Conservation (phyloP, 2,329 filamentous ascomycete species). For the Fusarium burgessii region DNA sequence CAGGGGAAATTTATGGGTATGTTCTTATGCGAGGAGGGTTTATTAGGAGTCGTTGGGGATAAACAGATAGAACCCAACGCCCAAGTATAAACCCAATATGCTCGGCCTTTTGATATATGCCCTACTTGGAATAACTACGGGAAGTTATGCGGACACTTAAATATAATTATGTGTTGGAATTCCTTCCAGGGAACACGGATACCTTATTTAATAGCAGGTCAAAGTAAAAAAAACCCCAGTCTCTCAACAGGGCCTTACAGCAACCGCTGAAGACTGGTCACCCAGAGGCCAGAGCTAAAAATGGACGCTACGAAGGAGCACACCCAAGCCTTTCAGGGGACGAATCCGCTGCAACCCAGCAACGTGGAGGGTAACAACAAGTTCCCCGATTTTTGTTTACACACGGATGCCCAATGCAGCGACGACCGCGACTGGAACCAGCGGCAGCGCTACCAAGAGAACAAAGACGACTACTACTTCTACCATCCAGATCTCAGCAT, state of each 20-base stretch:
- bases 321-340: constrained; percentile 41
- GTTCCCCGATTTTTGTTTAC: constrained; percentile 61
- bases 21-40: constrained; percentile 34
- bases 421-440: constrained; percentile 22
- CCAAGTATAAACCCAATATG: constrained; percentile 24
- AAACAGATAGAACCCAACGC: neutral
- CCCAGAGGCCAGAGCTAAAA: constrained; percentile 31
- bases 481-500: constrained; percentile 24
- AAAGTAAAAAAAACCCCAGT: constrained; percentile 3
- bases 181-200: neutral
- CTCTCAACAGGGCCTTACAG: constrained; percentile 19
- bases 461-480: constrained; percentile 13
- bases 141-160: neutral
- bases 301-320: constrained; percentile 40
- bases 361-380: constrained; percentile 52
- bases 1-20: constrained; percentile 22
- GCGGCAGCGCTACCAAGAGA: constrained; percentile 14
- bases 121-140: neutral
- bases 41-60: constrained; percentile 21
- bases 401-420: constrained; percentile 29
- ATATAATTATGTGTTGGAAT: constrained; percentile 5
- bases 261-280: constrained; percentile 25
- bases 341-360: constrained; percentile 51
- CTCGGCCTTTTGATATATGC: constrained; percentile 1
- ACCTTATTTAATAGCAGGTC: neutral